Base-by-base conservation (phyloP, 2,329 filamentous ascomycete species). In the Dothiorella sarmentorum region DNA sequence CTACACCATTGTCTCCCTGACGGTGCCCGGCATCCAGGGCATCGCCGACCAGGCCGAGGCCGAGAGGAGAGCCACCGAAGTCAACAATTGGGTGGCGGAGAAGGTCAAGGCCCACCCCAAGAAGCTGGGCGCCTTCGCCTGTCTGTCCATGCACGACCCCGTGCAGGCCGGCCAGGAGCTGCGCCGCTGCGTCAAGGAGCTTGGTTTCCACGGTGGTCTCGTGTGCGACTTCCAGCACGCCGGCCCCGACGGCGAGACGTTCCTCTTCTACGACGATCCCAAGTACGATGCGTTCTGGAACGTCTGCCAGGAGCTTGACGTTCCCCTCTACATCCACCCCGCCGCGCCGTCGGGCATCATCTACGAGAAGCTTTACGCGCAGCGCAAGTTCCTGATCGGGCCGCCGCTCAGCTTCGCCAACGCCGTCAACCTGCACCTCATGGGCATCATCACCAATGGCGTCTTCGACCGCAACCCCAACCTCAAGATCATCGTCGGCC, bases 271-370 rank as follows among this genome's bases (percentile, higher is more conserved):
- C 71, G 85, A 88, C 65, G 73, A 78, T 7, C 76, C 80, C 0
- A 78, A 82, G 61, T 88, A 80, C 77, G 82, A 85, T 63, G 68
- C 79, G 20, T 87, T 88, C 76, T 87, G 85, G 85, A 66, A 75
- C 11, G 80, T 78, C 0, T 77, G 80, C 7, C 76, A 76, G 1
- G 81, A 85, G 42, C 78, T 88, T 0, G 82, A 86, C 59, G 84
- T 86, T 0, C 84, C 85, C 0, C 77, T 88, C 49, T 88, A 87
- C 65, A 75, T 88, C 1, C 85, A 88, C 68, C 85, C 84, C 0
- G 75, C 80, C 47, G 79, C 80, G 62, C 82, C 85, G 1, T 64
- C 65, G 5, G 83, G 82, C 6, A 76, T 75, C 17, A 77, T 84
- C 57, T 75, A 81, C 63, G 81, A 85, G 4, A 82, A 82, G 65